A percentile compares a stretch with the other conserved stretches of the same genome.
Conservation (phyloP, 176 grass and related monocot species). For the Triticum aestivum region IWGSC_CS_RefSeq_v2.1 NC_057802.1:312988054-312988553, state of each 20-base stretch:
- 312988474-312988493: slow-evolving; percentile 14
- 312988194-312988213: not conserved
- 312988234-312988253: not conserved
- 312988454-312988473: slow-evolving; percentile 18
- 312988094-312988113: no score
- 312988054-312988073: no score
- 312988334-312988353: not conserved
- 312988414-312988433: not conserved
- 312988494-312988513: slow-evolving; percentile 17
- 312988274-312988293: not conserved
- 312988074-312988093: no score
- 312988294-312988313: not conserved
- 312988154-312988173: not conserved
- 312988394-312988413: not conserved
- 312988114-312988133: not conserved
- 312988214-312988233: not conserved
- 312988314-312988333: not conserved
- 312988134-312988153: not conserved
- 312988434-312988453: not conserved
- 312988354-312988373: not conserved
- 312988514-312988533: slow-evolving; percentile 1
- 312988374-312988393: not conserved
- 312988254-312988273: not conserved
- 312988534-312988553: not conserved
- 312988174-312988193: not conserved